These are phyloP conservation scores for Fusarium sp. DNA, from an alignment of 2,329 filamentous ascomycete species.

Conservation along the genomic window DNA sequence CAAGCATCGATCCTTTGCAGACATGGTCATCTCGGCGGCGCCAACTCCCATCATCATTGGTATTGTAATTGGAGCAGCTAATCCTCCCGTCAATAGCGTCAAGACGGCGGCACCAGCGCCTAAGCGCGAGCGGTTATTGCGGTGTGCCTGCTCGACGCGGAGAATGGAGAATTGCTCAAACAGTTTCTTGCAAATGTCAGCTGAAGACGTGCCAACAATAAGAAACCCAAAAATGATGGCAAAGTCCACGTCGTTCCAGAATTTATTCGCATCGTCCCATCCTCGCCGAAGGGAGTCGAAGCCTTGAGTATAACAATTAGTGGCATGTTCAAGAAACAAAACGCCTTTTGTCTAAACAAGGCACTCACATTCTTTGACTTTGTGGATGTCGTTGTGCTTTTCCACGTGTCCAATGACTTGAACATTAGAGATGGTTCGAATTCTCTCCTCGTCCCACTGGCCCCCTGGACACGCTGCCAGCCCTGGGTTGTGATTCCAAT, in stretches of 20 bases:
- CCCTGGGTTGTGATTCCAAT: constrained; percentile 9
- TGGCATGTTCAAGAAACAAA: rapidly evolving
- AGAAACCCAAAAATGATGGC: constrained; percentile 9
- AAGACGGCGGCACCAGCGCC: constrained; percentile 20
- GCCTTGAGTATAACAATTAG: background rate
- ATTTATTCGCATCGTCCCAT: constrained; percentile 19
- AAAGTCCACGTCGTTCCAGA: constrained; percentile 27
- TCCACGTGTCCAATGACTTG: constrained; percentile 15
- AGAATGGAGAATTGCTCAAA: constrained; percentile 17
- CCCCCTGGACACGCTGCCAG: background rate
- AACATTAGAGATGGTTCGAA: constrained; percentile 8
- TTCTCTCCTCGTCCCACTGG: constrained; percentile 1
- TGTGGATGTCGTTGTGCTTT: background rate
- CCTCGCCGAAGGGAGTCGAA: constrained; percentile 4
- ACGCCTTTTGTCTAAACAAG: rapidly evolving
- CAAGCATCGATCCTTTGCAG: constrained; percentile 3
- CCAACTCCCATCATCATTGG: constrained; percentile 23
- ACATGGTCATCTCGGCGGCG: constrained; percentile 11
- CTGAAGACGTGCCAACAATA: constrained; percentile 3
- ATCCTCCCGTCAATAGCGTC: constrained; percentile 1
- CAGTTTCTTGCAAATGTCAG: constrained; percentile 8
- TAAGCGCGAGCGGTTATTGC: background rate
- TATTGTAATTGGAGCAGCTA: constrained; percentile 18
- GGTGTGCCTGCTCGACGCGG: constrained; percentile 8
- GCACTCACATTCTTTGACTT: constrained; percentile 1